These are phyloP conservation scores for Phytophthora ohioensis DNA, from an alignment of 352 stramenopile species.

Conservation along the genomic window DNA sequence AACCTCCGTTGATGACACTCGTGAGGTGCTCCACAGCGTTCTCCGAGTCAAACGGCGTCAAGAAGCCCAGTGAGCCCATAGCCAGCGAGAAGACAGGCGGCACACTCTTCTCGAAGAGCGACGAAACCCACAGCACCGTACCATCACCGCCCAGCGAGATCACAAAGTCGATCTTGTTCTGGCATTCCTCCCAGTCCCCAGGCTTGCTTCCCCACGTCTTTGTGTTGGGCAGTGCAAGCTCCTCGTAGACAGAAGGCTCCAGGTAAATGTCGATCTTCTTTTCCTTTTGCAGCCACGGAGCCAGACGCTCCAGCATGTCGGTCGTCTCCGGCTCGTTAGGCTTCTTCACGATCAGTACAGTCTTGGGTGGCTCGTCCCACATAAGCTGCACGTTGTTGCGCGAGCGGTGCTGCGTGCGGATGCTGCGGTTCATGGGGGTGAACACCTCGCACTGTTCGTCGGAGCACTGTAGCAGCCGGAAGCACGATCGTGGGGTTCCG, in stretches of 20 bases:
- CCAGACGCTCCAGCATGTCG: slow-evolving; percentile 69
- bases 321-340: slow-evolving; percentile 84
- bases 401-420: slow-evolving; percentile 84
- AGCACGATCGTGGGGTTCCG: slow-evolving; percentile 59
- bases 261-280: slow-evolving; percentile 79
- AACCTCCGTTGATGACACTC: slow-evolving; percentile 80
- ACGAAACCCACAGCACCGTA: slow-evolving; percentile 90
- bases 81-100: slow-evolving; percentile 96
- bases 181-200: slow-evolving; percentile 71
- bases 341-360: slow-evolving; percentile 91
- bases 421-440: slow-evolving; percentile 86
- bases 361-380: slow-evolving; percentile 86
- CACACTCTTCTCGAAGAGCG: slow-evolving; percentile 90
- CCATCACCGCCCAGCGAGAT: slow-evolving; percentile 96
- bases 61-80: slow-evolving; percentile 96
- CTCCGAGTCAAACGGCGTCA: slow-evolving; percentile 94
- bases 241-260: slow-evolving; percentile 78
- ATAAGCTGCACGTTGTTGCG: slow-evolving; percentile 92
- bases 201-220: slow-evolving; percentile 70
- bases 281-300: slow-evolving; percentile 78
- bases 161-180: slow-evolving; percentile 91
- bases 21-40: slow-evolving; percentile 75
- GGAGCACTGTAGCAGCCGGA: slow-evolving; percentile 86
- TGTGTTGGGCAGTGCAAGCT: slow-evolving; percentile 61
- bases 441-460: slow-evolving; percentile 92